A percentile compares a stretch with the other conserved stretches of the same genome.
These are phyloP conservation scores for Aspergillus carlsbadensis DNA, from an alignment of 495 filamentous ascomycete species.

Conservation along the genomic window DNA sequence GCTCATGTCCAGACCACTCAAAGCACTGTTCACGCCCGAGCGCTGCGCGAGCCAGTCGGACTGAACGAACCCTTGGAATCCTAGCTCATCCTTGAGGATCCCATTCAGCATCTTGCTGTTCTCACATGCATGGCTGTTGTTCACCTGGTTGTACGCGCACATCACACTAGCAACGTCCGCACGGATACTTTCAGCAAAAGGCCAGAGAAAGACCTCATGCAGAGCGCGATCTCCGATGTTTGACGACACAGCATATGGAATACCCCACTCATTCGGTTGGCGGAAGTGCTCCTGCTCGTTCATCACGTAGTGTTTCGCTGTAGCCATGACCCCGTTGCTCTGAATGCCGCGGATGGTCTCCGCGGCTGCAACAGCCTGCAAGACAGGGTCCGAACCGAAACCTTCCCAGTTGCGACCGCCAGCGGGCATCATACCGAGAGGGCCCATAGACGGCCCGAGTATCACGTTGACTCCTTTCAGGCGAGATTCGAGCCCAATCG, in stretches of 20 bases:
- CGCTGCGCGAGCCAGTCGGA: conserved; percentile 92
- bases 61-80: conserved; percentile 93
- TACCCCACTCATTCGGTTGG: conserved; percentile 71
- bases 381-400: conserved; percentile 75
- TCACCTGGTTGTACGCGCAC: conserved; percentile 88
- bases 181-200: conserved; percentile 81
- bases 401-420: conserved; percentile 94
- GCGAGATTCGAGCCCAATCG: conserved; percentile 68
- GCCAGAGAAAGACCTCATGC: conserved; percentile 88
- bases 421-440: conserved; percentile 76
- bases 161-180: conserved; percentile 87
- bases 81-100: conserved; percentile 89
- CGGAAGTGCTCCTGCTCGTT: conserved; percentile 92
- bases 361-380: conserved; percentile 65
- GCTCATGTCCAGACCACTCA: conserved; percentile 88
- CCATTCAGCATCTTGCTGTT: conserved; percentile 93
- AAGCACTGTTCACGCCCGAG: conserved; percentile 72
- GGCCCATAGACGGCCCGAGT: conserved; percentile 74
- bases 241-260: conserved; percentile 70
- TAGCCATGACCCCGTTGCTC: conserved; percentile 77
- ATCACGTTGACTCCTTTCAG: conserved; percentile 73
- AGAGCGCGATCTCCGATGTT: conserved; percentile 82
- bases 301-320: conserved; percentile 75
- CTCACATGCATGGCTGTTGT: conserved; percentile 86
- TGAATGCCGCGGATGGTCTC: conserved; percentile 77